Base-by-base conservation (phyloP, 305 asterid species). In the Withania somnifera region DNA sequence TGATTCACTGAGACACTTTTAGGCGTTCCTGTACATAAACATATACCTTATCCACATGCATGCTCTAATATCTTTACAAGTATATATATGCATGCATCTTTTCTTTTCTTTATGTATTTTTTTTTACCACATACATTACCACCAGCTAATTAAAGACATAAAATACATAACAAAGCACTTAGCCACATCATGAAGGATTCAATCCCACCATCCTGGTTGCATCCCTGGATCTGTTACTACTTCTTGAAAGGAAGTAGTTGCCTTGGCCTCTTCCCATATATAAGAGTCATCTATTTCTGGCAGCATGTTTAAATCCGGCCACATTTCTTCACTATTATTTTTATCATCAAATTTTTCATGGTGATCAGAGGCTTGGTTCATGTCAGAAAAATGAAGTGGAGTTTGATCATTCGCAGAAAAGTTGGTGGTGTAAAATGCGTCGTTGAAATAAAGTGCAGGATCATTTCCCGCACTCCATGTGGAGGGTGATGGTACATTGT, bases 251-350 rank as follows among this genome's bases (percentile, higher is more conserved):
- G 93, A 83, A 0, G 91, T 90, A 4, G 85, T 89, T 40, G 88
- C 93, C 0, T 85, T 91, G 0, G 98, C 98, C 83, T 94, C 97
- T 0, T 89, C 96, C 98, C 98, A 94, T 42, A 94, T 67, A 1
- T 82, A 57, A 1, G 95, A 86, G 40, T 94, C 96, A 2, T 94
- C 97, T 0, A 94, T 85, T 79, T 86, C 95, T 4, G 97, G 97
- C 76, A 93, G 61, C 61, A 84, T 82, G 0, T 84, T 84, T 83
- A 92, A 8, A 13, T 84, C 82, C 81, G 84, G 66, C 88, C 87
- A 36, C 24, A 91, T 82, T 83, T 85, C 91, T 84, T 91, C 7
- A n/a, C 60, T 58, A 14, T 75, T 7, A 3, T 13, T 50, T 2
- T 26, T 7, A 1, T 22, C 77, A 6, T 34, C 73, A 20, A 10